Conservation (phyloP, 805 yeast species). For the Dipodascus geniculatus region DNA sequence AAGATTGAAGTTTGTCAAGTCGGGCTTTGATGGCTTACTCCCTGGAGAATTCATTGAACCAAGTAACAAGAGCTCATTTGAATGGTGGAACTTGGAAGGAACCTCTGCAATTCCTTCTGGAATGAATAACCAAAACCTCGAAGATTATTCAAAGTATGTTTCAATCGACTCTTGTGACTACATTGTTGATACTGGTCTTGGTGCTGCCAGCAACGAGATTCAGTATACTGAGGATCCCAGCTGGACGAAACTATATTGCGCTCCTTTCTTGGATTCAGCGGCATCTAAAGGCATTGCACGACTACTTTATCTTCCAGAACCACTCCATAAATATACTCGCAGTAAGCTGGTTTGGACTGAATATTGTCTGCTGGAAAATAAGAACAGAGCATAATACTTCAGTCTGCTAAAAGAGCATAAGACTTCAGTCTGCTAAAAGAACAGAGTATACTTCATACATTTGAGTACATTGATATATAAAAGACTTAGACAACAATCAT, state of each 20-base stretch:
- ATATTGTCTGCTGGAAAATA: conserved; percentile 18
- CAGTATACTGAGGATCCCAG: conserved; percentile 9
- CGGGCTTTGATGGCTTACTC: conserved; percentile 76
- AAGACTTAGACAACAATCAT: conserved; percentile 54
- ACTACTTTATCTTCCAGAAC: conserved; percentile 17
- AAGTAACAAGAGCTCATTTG: conserved; percentile 18
- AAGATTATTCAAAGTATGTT: conserved; percentile 46
- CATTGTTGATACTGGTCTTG: conserved; percentile 48
- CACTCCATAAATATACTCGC: conserved; percentile 8
- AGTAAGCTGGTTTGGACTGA: conserved; percentile 16
- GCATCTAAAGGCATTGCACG: conserved; percentile 18
- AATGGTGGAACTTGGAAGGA: conserved; percentile 19
- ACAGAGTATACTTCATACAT: no score
- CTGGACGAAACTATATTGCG: conserved; percentile 18
- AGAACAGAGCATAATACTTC: background rate
- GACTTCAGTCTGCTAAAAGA: no score
- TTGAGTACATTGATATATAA: no score
- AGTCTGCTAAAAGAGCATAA: no score
- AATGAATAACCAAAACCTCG: conserved; percentile 67
- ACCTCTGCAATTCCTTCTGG: conserved; percentile 39
- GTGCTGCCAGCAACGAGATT: conserved; percentile 32
- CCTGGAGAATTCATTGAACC: conserved; percentile 75
- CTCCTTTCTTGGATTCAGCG: conserved; percentile 17
- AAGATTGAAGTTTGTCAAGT: conserved; percentile 54
- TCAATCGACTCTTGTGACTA: conserved; percentile 48